Conservation (phyloP, 148 eudicot species). For the Nyssa sinensis region DNA sequence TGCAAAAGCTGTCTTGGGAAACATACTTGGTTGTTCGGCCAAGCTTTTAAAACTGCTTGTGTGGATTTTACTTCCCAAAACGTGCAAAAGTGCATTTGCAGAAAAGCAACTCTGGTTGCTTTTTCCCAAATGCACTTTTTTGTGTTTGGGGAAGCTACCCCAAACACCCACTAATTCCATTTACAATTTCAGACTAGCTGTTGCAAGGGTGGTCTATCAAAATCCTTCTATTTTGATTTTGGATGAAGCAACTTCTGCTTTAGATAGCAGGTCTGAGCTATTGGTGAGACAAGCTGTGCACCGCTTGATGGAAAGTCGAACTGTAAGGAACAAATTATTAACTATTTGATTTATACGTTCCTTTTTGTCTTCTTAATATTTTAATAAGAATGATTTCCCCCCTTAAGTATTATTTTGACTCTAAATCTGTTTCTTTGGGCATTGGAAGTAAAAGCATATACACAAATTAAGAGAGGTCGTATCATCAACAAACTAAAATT, state of each 20-base stretch:
- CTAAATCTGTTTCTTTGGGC: conserved; percentile 6
- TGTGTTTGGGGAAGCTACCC: too few relatives aligned
- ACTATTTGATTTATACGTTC: neutral
- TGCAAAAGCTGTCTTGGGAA: too few relatives aligned
- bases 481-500: too few relatives aligned
- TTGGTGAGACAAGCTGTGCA: conserved; percentile 92
- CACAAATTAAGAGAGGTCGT: too few relatives aligned
- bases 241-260: conserved; percentile 97
- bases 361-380: neutral
- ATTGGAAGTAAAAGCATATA: neutral
- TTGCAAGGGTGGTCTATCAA: conserved; percentile 94
- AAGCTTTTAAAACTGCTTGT: too few relatives aligned
- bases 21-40: too few relatives aligned
- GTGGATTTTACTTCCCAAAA: too few relatives aligned
- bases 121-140: too few relatives aligned
- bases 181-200: conserved; percentile 64
- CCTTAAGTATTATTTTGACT: neutral
- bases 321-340: conserved; percentile 47
- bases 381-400: neutral
- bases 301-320: conserved; percentile 69
- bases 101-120: too few relatives aligned
- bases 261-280: conserved; percentile 86
- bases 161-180: too few relatives aligned
- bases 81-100: too few relatives aligned
- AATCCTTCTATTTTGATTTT: conserved; percentile 77